Conservation (phyloP, 2,329 filamentous ascomycete species). For the Aspergillus brunneoviolaceus region DNA sequence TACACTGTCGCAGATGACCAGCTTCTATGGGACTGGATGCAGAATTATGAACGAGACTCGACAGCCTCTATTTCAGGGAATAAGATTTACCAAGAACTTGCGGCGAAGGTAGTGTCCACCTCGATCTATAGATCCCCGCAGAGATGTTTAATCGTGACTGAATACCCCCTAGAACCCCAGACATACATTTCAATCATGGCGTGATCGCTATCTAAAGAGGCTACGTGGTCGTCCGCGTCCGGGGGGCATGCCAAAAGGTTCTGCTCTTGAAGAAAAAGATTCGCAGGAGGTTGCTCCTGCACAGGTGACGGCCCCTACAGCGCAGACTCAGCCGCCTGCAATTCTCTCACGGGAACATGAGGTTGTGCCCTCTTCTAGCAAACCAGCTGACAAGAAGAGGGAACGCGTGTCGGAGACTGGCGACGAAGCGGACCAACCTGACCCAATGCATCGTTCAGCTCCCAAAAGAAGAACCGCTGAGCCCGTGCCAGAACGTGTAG, state of each 20-base stretch:
- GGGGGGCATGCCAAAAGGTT: slow-evolving; percentile 22
- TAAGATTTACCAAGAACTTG: slow-evolving; percentile 47
- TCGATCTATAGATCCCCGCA: background rate
- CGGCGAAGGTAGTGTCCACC: slow-evolving; percentile 32
- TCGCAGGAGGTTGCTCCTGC: slow-evolving; percentile 4
- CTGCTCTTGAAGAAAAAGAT: background rate
- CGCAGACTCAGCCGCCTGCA: background rate
- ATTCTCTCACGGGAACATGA: slow-evolving; percentile 5
- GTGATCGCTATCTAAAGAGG: slow-evolving; percentile 47
- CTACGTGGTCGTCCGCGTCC: slow-evolving; percentile 39
- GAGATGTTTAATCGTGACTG: background rate
- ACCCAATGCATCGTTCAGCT: slow-evolving; percentile 1
- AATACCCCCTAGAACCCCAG: slow-evolving; percentile 35
- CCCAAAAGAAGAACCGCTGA: slow-evolving; percentile 13
- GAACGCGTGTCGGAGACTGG: slow-evolving; percentile 18
- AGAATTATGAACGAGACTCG: slow-evolving; percentile 32
- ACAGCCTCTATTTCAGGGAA: slow-evolving; percentile 40
- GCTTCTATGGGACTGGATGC: slow-evolving; percentile 46
- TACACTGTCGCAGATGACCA: slow-evolving; percentile 49
- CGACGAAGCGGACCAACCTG: background rate
- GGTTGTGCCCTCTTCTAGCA: background rate
- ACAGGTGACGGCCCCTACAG: slow-evolving; percentile 8
- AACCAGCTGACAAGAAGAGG: slow-evolving; percentile 20
- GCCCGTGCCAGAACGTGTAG: slow-evolving; percentile 1
- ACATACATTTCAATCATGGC: slow-evolving; percentile 52